These are phyloP conservation scores for Syncephalastrum sp. DNA, from an alignment of 371 early-diverging fungal species.

Conservation along the genomic window DNA sequence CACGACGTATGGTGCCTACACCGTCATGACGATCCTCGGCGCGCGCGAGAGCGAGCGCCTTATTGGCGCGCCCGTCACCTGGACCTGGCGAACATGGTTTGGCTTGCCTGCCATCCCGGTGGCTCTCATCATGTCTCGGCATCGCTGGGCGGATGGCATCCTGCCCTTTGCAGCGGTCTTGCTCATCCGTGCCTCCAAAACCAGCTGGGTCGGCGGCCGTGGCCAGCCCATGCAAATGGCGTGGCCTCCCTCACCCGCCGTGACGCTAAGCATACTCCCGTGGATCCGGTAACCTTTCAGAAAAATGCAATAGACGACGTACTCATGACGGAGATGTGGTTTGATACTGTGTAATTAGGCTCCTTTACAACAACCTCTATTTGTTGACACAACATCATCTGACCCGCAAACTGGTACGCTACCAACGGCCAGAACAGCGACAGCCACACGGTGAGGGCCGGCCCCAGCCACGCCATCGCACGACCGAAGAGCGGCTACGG, in stretches of 20 bases:
- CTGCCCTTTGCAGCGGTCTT: conserved; percentile 36
- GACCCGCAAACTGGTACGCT: conserved; percentile 27
- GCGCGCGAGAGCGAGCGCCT: conserved; percentile 61
- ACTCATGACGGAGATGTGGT: no score
- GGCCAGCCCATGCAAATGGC: conserved; percentile 28
- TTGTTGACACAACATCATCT: conserved; percentile 11
- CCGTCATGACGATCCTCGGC: conserved; percentile 70
- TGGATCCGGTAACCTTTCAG: conserved; percentile 43
- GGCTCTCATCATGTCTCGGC: conserved; percentile 57
- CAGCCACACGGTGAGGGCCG: conserved; percentile 1
- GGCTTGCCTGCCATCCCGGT: conserved; percentile 67
- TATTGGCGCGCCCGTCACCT: conserved; percentile 55
- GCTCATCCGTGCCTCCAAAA: conserved; percentile 23
- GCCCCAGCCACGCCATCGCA: no score
- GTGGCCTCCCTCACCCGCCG: conserved; percentile 56
- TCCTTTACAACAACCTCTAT: conserved; percentile 45
- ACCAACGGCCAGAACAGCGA: not conserved
- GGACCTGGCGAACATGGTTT: conserved; percentile 71
- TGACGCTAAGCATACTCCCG: conserved; percentile 56
- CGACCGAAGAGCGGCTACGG: conserved; percentile 1
- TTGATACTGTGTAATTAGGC: conserved; percentile 17
- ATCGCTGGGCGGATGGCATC: conserved; percentile 41
- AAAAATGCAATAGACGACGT: not conserved
- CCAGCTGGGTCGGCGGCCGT: conserved; percentile 1
- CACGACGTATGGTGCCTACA: conserved; percentile 69